These are phyloP conservation scores for Saccharomycopsis crataegensis DNA, from an alignment of 1,139 yeast species.

Conservation along the genomic window DNA sequence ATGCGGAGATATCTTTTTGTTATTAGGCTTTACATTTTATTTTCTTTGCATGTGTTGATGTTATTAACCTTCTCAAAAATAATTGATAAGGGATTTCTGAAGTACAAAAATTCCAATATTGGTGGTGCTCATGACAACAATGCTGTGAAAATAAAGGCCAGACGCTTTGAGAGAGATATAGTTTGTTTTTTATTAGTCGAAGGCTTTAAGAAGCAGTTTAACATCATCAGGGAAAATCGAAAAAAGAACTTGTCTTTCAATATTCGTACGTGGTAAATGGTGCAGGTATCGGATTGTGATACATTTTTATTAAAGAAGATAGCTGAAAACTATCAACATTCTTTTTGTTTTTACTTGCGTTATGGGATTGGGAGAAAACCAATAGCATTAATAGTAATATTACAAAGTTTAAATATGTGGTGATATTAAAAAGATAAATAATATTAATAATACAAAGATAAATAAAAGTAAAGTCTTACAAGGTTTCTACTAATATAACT, in stretches of 20 bases:
- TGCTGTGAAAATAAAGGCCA: neutral
- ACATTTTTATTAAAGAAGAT: neutral
- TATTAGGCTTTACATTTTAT: constrained; percentile 22
- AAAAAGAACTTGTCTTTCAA: constrained; percentile 23
- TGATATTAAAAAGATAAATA: too few species aligned
- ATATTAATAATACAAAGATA: neutral
- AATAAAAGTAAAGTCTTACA: neutral
- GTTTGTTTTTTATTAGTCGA: constrained; percentile 24
- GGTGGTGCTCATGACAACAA: neutral
- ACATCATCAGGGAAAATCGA: constrained; percentile 22
- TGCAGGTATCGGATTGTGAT: constrained; percentile 23
- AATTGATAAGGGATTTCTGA: constrained; percentile 21
- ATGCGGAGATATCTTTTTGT: constrained; percentile 24
- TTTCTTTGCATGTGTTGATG: constrained; percentile 24
- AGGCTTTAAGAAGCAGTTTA: constrained; percentile 23
- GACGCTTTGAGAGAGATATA: constrained; percentile 22
- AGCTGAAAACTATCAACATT: too few species aligned
- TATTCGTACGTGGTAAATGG: constrained; percentile 26
- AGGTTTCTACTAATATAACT: neutral
- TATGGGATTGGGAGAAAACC: too few species aligned
- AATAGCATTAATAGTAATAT: too few species aligned
- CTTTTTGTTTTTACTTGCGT: too few species aligned
- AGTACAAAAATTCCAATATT: constrained; percentile 9
- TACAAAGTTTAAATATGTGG: too few species aligned
- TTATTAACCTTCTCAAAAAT: constrained; percentile 23